phyloP scores from a whole-genome alignment of 495 filamentous ascomycete species.

The Xylaria curta region DNA sequence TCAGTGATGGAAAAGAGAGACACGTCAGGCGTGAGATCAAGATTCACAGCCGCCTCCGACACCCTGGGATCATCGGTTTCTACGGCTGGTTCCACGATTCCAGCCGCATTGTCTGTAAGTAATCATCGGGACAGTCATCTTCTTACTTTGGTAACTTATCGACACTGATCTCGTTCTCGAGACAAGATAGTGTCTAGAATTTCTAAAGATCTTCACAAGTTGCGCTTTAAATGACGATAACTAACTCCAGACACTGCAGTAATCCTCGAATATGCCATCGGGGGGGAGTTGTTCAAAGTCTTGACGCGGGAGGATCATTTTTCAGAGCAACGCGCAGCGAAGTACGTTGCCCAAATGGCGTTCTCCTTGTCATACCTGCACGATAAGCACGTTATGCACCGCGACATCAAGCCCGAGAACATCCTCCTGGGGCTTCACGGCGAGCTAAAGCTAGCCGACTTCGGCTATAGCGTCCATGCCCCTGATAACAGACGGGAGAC shows the following conservation, averaged over 20 bases:
- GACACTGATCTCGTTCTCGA: neutral
- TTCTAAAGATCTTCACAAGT: neutral
- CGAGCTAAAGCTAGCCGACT: slow-evolving; percentile 72
- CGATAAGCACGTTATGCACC: slow-evolving; percentile 68
- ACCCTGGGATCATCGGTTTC: slow-evolving; percentile 24
- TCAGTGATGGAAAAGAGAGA: neutral
- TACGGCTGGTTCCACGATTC: slow-evolving; percentile 30
- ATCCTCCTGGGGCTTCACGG: slow-evolving; percentile 66
- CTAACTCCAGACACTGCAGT: slow-evolving; percentile 40
- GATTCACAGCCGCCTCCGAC: slow-evolving; percentile 29
- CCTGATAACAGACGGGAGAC: slow-evolving; percentile 66
- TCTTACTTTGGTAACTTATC: neutral
- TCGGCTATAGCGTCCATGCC: slow-evolving; percentile 68
- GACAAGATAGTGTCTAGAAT: neutral
- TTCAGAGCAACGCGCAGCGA: slow-evolving; percentile 91
- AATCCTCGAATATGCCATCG: slow-evolving; percentile 94
- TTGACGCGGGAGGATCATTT: slow-evolving; percentile 84
- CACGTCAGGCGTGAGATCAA: slow-evolving; percentile 32
- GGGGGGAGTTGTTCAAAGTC: slow-evolving; percentile 96
- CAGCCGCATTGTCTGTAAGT: slow-evolving; percentile 24
- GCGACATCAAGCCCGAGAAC: slow-evolving; percentile 79
- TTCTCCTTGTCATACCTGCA: slow-evolving; percentile 29
- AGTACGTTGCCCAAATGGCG: slow-evolving; percentile 97
- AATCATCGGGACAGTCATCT: neutral
- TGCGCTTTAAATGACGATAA: neutral